Evolutionary conservation across 306 rosid species (phyloP), one percentile per base, ranked within the genome.

Genomic region (Dicorynia guianensis): DNA sequence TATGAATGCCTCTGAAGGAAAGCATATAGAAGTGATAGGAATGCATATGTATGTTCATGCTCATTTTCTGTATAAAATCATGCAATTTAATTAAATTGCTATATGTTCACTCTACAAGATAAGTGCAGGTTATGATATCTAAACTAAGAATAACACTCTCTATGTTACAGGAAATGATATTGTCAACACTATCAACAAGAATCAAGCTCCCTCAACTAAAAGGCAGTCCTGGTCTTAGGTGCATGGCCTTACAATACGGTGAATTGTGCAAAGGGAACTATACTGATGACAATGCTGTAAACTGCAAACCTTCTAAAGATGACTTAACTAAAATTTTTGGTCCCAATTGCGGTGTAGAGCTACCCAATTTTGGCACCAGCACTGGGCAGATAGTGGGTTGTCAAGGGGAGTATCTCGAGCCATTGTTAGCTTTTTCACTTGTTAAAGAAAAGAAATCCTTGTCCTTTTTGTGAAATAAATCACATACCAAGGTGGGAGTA

Each of bases 341-440:
- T 39, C 98, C 96, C 3, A 85, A 95, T 56, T 95, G 97, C 0
- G 98, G 98, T 0, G 91, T 95, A 0, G 98, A 95, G 90, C 89
- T 95, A 14, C 97, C 98, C 0, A 95, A 97, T 58, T 80, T 95
- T 2, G 93, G 83, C 78, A 89, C 82, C 77, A 83, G 92, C 75
- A 90, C 97, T 0, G 92, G 92, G 46, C 87, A 83, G 50, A 79
- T 90, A 18, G 84, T 85, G 33, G 97, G 92, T 5, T 95, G 97
- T 54, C 93, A 82, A 71, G 80, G 67, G 17, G 81, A 88, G 64
- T 92, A 95, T 80, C 36, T 90, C 1, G 93, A 92, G 66, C 97
- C 98, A 62, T 59, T 85, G 4, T 39, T 69, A 17, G 97, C 96
- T 11, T 90, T 84, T 75, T 75, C 80, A 3, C 93, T 95, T 17